These are phyloP conservation scores for Pulveroboletus sp. DNA, from an alignment of 768 basidiomycete species.

Conservation along the genomic window DNA sequence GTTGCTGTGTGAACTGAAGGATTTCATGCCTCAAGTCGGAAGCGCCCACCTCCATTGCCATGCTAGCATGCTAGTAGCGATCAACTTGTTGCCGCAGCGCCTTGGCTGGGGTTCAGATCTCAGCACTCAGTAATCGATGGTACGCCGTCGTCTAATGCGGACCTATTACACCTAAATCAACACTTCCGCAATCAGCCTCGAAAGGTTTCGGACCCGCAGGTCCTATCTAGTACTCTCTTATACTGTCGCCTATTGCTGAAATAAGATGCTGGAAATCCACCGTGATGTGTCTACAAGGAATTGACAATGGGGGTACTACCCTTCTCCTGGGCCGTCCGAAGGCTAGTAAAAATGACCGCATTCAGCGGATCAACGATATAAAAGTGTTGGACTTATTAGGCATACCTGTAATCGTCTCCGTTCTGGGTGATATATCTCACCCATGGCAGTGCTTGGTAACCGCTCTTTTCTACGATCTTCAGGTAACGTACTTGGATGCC, in stretches of 20 bases:
- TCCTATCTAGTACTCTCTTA: background rate
- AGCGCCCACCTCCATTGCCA: too few relatives aligned
- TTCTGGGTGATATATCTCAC: constrained; percentile 92
- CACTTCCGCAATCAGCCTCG: too few relatives aligned
- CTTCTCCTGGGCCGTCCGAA: constrained; percentile 73
- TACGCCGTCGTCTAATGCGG: too few relatives aligned
- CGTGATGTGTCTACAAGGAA: constrained; percentile 6
- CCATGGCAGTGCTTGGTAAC: constrained; percentile 95
- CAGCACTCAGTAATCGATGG: too few relatives aligned
- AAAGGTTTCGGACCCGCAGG: too few relatives aligned
- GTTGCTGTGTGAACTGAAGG: too few relatives aligned
- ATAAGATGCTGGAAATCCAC: background rate
- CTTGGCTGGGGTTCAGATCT: too few relatives aligned
- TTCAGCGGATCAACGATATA: background rate
- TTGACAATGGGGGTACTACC: constrained; percentile 59
- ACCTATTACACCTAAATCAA: too few relatives aligned
- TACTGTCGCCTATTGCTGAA: background rate
- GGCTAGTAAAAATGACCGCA: constrained; percentile 25
- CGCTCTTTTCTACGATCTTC: constrained; percentile 98
- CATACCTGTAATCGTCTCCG: constrained; percentile 85
- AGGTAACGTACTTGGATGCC: constrained; percentile 97
- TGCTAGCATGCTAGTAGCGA: too few relatives aligned
- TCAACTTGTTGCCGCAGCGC: too few relatives aligned
- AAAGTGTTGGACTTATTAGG: background rate
- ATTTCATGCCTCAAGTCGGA: too few relatives aligned